Evolutionary conservation across 2,329 filamentous ascomycete species (phyloP).

Genomic region (Escovopsis sp.): DNA sequence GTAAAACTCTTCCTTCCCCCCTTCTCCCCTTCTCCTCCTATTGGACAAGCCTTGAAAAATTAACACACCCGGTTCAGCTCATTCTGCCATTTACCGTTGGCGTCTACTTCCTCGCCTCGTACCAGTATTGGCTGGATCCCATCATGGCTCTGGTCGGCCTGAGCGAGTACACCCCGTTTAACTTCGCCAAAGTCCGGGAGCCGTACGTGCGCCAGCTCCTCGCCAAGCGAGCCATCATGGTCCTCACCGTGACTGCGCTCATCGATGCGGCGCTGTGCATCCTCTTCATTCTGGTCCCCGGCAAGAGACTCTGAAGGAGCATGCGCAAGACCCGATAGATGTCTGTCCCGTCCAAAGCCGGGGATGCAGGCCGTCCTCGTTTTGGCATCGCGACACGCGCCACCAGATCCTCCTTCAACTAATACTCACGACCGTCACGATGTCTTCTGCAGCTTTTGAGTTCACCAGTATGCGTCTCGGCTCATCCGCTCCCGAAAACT

Average conservation of each 20-base stretch:
- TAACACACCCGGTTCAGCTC: conserved; percentile 22
- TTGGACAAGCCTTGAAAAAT: conserved; percentile 3
- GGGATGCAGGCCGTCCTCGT: not conserved
- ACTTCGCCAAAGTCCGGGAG: conserved; percentile 76
- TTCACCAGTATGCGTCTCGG: not conserved
- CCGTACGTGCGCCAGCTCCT: conserved; percentile 81
- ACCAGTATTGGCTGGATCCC: conserved; percentile 92
- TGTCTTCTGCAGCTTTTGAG: conserved; percentile 9
- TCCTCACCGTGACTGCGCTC: conserved; percentile 58
- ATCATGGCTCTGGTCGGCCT: conserved; percentile 75
- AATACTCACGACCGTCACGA: conserved; percentile 17
- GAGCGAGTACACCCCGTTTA: conserved; percentile 95
- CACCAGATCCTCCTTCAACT: not conserved
- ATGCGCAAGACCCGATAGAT: no score
- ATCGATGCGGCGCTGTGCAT: conserved; percentile 72
- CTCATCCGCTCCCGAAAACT: no score
- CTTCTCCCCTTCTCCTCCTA: not conserved
- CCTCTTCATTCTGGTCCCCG: conserved; percentile 89
- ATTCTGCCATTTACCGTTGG: conserved; percentile 88
- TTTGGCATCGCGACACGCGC: no score
- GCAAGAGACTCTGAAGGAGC: conserved; percentile 51
- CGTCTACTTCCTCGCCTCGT: conserved; percentile 75
- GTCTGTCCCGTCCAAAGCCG: not conserved
- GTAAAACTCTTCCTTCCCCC: conserved; percentile 35
- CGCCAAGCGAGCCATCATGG: conserved; percentile 68